Conservation (phyloP, 768 basidiomycete species). For the Suillus fuscotomentosus region DNA sequence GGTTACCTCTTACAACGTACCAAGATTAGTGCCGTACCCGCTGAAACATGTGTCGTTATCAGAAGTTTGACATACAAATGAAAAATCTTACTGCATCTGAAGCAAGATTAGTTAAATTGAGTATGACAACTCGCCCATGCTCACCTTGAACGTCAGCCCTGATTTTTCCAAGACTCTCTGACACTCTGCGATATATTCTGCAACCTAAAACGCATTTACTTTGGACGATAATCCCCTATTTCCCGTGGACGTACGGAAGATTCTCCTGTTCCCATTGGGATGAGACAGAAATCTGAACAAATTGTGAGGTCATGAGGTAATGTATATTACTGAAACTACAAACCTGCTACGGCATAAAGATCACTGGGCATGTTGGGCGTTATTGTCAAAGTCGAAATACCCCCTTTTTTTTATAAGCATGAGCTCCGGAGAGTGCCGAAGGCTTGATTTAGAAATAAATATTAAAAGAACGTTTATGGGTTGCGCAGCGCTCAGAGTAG, state of each 20-base stretch:
- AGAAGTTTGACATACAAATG: conserved; percentile 32
- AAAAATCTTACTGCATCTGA: conserved; percentile 37
- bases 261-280: conserved; percentile 78
- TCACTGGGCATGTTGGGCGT: conserved; percentile 29
- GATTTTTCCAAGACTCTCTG: conserved; percentile 80
- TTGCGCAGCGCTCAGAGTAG: conserved; percentile 7
- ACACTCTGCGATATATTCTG: conserved; percentile 78
- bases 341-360: conserved; percentile 80
- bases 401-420: neutral
- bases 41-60: conserved; percentile 35
- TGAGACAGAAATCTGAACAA: conserved; percentile 76
- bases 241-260: conserved; percentile 53
- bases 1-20: conserved; percentile 31
- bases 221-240: conserved; percentile 11
- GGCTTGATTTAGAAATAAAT: neutral
- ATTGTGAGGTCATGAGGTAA: conserved; percentile 2
- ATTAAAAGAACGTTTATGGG: neutral
- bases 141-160: conserved; percentile 81
- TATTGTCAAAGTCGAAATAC: conserved; percentile 12
- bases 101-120: neutral
- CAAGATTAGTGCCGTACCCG: conserved; percentile 91
- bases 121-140: conserved; percentile 11
- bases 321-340: neutral
- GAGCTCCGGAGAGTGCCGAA: neutral
- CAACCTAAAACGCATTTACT: conserved; percentile 46